Conservation (phyloP, 2,329 filamentous ascomycete genomes). For the Biscogniauxia sp. region DNA sequence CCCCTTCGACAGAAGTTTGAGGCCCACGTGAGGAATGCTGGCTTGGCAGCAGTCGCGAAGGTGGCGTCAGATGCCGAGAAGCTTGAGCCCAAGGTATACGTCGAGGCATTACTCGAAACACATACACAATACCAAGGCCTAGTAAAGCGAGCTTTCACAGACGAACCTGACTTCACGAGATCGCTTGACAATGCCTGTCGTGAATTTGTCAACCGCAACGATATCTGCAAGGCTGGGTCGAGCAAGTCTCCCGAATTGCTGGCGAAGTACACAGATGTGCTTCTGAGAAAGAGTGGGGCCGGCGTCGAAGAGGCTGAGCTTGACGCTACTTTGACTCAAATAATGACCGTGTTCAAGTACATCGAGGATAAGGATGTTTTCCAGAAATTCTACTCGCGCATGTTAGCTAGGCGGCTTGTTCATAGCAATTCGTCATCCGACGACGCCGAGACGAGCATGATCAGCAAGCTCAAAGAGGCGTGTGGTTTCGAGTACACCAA, state of each 20-base stretch:
- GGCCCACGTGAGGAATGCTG: constrained; percentile 86
- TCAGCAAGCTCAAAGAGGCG: constrained; percentile 96
- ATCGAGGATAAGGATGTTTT: constrained; percentile 99
- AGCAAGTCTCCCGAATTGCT: constrained; percentile 93
- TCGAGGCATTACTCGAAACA: constrained; percentile 90
- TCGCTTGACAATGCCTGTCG: constrained; percentile 95
- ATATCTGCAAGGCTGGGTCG: constrained; percentile 89
- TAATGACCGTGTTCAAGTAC: constrained; percentile 99
- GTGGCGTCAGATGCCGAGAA: constrained; percentile 84
- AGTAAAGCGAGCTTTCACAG: constrained; percentile 88
- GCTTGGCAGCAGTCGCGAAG: constrained; percentile 84
- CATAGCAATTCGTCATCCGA: constrained; percentile 94
- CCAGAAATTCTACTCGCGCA: constrained; percentile 98
- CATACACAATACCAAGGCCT: constrained; percentile 90
- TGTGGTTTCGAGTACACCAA: constrained; percentile 99
- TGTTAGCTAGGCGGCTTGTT: constrained; percentile 91
- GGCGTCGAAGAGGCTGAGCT: constrained; percentile 92
- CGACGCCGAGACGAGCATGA: constrained; percentile 98
- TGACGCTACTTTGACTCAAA: constrained; percentile 82
- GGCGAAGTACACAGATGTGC: constrained; percentile 90
- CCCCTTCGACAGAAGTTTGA: constrained; percentile 86
- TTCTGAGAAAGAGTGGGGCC: constrained; percentile 89
- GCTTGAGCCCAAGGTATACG: constrained; percentile 94
- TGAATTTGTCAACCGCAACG: constrained; percentile 97
- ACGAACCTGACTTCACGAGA: constrained; percentile 94